Evolutionary conservation across 1,284 basidiomycete species (phyloP), one percentile per base, ranked within the genome.

Genomic region (Sanguinoderma infundibulare): DNA sequence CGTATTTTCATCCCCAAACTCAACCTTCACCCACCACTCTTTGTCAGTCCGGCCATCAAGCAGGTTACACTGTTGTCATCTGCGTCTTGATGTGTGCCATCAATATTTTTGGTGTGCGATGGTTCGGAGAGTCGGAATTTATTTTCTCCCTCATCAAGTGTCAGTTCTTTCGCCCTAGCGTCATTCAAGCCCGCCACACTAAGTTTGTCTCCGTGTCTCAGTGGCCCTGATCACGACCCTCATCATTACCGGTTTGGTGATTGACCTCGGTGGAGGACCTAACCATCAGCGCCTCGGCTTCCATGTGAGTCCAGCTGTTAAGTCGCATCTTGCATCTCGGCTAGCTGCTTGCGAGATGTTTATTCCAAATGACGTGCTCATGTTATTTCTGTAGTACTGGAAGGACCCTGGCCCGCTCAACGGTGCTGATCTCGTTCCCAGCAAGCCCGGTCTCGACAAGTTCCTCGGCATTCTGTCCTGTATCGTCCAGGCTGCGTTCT

Each of bases 401-500:
- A 83, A 82, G 61, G 74, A 89, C 67, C 88, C 89, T 5, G 91
- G 90, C 20, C 81, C 89, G 1, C 71, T 91, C 55, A 76, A 74
- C 17, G 71, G 80, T 30, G 78, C 81, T 7, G 79, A 79, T 20
- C 74, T 86, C 47, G 80, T 82, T 50, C 74, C 74, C 4, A 81
- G 79, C 46, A 66, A 72, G 57, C 62, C 77, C 38, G 69, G 72
- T 55, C 75, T 79, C 1, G 88, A 89, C 67, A 80, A 85, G 24
- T 94, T 90, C 79, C 79, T 93, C 26, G 90, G 81, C 17, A 83
- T 94, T 68, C 76, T 92, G 56, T 81, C 78, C 58, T 87, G 88
- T 26, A 74, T 94, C 52, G 85, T 92, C 24, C 90, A 92, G 72
- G 91, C 93, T 12, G 90, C 88, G 2, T 96, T 94, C 81, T 92